These are phyloP conservation scores for Boletus bicolor DNA, from an alignment of 768 basidiomycete species.

Conservation along the genomic window DNA sequence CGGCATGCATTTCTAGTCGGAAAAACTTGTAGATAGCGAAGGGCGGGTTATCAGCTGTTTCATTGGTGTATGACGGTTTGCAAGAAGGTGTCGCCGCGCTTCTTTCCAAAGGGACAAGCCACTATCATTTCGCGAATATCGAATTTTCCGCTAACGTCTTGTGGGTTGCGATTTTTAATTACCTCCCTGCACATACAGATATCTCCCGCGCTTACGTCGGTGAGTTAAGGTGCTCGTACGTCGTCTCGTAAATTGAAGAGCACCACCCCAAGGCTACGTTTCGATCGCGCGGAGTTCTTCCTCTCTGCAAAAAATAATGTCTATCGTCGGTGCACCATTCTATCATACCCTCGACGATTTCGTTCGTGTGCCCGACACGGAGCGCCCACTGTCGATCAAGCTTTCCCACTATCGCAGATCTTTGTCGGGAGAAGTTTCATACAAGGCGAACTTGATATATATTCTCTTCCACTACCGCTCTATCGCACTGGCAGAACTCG, in stretches of 20 bases:
- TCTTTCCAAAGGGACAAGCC: too few relatives aligned
- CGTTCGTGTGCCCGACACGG: neutral
- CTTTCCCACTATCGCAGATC: neutral
- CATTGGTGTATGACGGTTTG: too few relatives aligned
- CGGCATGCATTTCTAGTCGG: too few relatives aligned
- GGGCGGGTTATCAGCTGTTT: too few relatives aligned
- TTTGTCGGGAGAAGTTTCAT: neutral
- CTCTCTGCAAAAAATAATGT: neutral
- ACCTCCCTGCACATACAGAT: too few relatives aligned
- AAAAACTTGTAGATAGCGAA: too few relatives aligned
- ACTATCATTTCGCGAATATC: too few relatives aligned
- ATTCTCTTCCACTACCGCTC: neutral
- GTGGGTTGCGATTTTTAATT: neutral
- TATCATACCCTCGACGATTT: slow-evolving; percentile 2
- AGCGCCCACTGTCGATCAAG: neutral
- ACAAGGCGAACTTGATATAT: neutral
- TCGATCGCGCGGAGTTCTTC: neutral
- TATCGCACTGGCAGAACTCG: neutral
- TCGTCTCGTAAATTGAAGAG: neutral
- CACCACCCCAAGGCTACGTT: neutral
- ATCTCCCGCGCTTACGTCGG: too few relatives aligned
- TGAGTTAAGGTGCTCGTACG: neutral
- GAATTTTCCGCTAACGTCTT: too few relatives aligned
- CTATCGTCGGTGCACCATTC: neutral
- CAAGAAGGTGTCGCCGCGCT: too few relatives aligned